Base-by-base conservation (phyloP, 805 yeast species). In the Pichia paraexigua region DNA sequence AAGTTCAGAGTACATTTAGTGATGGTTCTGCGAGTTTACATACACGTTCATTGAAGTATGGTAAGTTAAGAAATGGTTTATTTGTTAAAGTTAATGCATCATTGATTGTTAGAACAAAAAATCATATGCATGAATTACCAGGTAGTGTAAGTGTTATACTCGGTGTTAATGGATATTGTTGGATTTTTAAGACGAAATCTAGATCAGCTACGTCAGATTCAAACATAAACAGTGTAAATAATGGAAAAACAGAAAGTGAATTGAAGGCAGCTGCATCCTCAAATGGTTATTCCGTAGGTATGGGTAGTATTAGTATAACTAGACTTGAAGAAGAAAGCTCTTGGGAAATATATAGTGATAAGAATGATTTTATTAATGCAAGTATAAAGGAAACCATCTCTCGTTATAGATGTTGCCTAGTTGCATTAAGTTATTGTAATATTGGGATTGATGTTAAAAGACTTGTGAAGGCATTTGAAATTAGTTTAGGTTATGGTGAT, bases 1-100 rank as follows among this genome's bases (percentile, higher is more conserved):
- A 94, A 68, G 96, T 94, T 18, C 99, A 95, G 70, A 82, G 87
- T 17, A 73, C 91, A 41, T 92, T 79, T 66, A 82, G 80, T 58
- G 96, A 90, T 66, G 99, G 99, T 21, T 79, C 89, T 56, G 97
- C 97, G 0, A 84, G 96, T 1, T 71, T 94, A 54, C 99, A 94
- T 67, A 94, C 99, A 1, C 80, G 99, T 66, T 92, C 98, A 0
- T 73, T 95, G 56, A 88, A 91, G 64, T 94, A 94, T 65, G 99
- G 99, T 17, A 94, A 94, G 66, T 74, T 94, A 55, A 80, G 97
- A 66, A 90, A 94, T 65, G 99, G 99, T 41, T 75, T 83, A 32
- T 87, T 90, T 58, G 70, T 87, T 24, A 75, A 76, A 50, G 94
- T 92, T 1, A 97, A 97, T 3, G 76, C 92, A 39, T 83, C 91